Evolutionary conservation across 2,329 filamentous ascomycete genomes (phyloP).

Genomic region (Colletotrichum sp.): DNA sequence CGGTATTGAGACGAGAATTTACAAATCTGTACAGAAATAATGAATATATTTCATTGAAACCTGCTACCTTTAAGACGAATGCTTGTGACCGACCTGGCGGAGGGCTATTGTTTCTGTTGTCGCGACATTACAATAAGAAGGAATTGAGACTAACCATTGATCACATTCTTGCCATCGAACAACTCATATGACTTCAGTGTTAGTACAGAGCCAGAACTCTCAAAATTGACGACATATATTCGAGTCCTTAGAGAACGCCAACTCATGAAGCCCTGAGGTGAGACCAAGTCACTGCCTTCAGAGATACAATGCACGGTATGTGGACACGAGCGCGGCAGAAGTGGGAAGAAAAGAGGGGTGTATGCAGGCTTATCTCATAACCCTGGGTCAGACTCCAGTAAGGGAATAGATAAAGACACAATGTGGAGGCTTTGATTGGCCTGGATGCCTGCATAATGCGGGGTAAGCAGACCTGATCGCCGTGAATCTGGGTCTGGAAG

Average conservation of each 20-base stretch:
- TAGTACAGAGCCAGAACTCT: neutral
- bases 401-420: neutral
- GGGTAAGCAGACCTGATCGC: neutral
- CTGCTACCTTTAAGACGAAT: neutral
- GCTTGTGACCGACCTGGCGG: rapidly evolving
- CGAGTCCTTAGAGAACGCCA: neutral
- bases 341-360: neutral
- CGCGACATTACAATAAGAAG: neutral
- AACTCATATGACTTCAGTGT: neutral
- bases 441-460: neutral
- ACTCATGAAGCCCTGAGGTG: neutral
- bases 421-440: neutral
- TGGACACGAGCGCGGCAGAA: neutral
- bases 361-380: neutral
- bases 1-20: neutral
- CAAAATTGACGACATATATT: neutral
- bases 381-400: neutral
- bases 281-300: neutral
- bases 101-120: neutral
- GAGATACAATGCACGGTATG: neutral
- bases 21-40: neutral
- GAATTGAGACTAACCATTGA: neutral
- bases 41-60: neutral
- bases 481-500: neutral
- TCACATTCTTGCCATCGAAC: neutral